phyloP scores from a whole-genome alignment of 805 yeast species.

The Diddensiella transvaalensis region DNA sequence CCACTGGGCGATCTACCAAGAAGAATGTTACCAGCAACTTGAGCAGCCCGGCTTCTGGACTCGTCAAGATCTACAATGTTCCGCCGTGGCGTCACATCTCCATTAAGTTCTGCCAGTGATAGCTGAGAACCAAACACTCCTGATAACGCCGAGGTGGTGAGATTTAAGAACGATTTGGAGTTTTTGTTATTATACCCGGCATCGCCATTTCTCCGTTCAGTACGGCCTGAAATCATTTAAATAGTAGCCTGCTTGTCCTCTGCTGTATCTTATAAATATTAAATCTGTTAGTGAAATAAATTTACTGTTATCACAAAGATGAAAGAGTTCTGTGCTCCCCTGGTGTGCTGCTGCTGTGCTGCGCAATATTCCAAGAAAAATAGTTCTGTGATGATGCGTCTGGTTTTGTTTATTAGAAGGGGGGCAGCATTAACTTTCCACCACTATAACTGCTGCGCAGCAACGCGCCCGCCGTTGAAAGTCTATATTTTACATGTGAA shows the following conservation, averaged over 20 bases:
- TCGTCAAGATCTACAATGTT: background rate
- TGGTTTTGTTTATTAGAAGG: no score
- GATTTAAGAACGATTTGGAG: slow-evolving; percentile 24
- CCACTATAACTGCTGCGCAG: no score
- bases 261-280: background rate
- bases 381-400: no score
- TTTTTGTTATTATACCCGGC: background rate
- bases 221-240: background rate
- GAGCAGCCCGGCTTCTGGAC: background rate
- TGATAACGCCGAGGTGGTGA: slow-evolving; percentile 32
- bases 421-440: no score
- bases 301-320: no score
- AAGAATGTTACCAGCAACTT: background rate
- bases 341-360: no score
- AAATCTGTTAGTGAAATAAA: no score
- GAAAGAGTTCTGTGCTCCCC: no score
- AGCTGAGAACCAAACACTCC: slow-evolving; percentile 40
- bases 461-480: no score
- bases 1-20: slow-evolving; percentile 1
- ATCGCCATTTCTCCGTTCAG: background rate
- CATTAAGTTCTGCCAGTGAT: slow-evolving; percentile 36
- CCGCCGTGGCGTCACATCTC: slow-evolving; percentile 23
- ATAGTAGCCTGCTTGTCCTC: no score
- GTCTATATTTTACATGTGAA: no score
- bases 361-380: no score